These are phyloP conservation scores for Penstemon davidsonii DNA, from an alignment of 257 asterid genomes.

Conservation along the genomic window DNA sequence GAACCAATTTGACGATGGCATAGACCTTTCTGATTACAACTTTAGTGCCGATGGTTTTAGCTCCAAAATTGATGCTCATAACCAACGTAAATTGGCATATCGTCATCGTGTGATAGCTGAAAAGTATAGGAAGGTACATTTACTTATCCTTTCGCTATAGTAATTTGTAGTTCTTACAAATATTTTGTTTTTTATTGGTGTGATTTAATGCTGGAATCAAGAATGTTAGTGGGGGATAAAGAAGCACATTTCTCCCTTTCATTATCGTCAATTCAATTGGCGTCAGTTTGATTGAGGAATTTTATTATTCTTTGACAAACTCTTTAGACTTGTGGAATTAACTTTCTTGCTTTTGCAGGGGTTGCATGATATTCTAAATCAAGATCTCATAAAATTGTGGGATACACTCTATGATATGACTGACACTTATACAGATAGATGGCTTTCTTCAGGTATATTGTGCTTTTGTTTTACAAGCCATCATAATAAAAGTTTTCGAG, in stretches of 20 bases:
- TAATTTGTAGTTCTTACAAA: background rate
- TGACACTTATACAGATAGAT: slow-evolving; percentile 75
- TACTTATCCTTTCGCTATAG: slow-evolving; percentile 14
- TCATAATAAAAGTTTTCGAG: slow-evolving; percentile 16
- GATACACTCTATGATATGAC: slow-evolving; percentile 68
- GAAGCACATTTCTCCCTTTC: slow-evolving; percentile 1
- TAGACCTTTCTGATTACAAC: slow-evolving; percentile 68
- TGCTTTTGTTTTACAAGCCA: slow-evolving; percentile 21
- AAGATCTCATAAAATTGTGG: slow-evolving; percentile 60
- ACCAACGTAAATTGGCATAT: slow-evolving; percentile 75
- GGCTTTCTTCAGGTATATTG: slow-evolving; percentile 85
- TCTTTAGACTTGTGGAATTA: background rate
- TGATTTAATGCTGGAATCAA: background rate
- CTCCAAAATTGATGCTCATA: slow-evolving; percentile 56
- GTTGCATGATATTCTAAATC: slow-evolving; percentile 50
- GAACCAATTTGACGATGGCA: slow-evolving; percentile 66
- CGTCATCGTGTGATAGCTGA: slow-evolving; percentile 69
- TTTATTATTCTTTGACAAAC: background rate
- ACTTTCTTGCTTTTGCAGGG: slow-evolving; percentile 54
- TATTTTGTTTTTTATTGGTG: background rate
- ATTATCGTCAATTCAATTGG: slow-evolving; percentile 10
- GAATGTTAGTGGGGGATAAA: background rate
- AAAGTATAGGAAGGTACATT: slow-evolving; percentile 71
- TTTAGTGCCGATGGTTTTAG: slow-evolving; percentile 69
- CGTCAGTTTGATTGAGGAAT: slow-evolving; percentile 17